phyloP scores from a whole-genome alignment of 176 grass and related monocot genomes.

The Paspalum notatum region DNA sequence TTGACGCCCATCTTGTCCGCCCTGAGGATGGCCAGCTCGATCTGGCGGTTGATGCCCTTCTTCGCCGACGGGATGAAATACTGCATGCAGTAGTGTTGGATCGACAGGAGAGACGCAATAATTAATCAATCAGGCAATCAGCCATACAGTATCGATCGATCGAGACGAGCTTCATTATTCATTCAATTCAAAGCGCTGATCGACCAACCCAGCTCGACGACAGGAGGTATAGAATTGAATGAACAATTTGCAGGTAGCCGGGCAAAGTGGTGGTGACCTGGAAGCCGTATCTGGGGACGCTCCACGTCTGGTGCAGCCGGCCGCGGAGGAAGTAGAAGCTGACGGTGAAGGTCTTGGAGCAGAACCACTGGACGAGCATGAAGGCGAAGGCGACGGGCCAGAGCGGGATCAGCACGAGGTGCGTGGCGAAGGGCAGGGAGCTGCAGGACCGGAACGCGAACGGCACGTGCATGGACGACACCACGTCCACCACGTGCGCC shows the following conservation, averaged over 20 bases:
- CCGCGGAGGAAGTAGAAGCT: conserved; percentile 73
- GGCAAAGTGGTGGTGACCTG: conserved; percentile 56
- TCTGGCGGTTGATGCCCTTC: conserved; percentile 82
- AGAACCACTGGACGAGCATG: conserved; percentile 71
- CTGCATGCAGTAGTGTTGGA: conserved; percentile 14
- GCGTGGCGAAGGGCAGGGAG: conserved; percentile 52
- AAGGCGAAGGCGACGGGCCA: conserved; percentile 57
- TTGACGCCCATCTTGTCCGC: conserved; percentile 89
- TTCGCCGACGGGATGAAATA: conserved; percentile 82
- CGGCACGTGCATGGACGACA: conserved; percentile 76
- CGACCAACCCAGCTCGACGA: too few relatives aligned
- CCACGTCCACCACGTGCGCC: conserved; percentile 76
- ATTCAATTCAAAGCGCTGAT: too few relatives aligned
- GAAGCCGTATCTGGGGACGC: conserved; percentile 82
- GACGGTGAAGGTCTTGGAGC: conserved; percentile 88
- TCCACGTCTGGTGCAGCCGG: conserved; percentile 73
- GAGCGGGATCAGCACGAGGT: conserved; percentile 51
- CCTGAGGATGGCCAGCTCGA: conserved; percentile 84
- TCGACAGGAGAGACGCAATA: neutral
- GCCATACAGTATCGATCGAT: neutral
- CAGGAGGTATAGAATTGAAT: too few relatives aligned
- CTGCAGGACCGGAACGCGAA: conserved; percentile 73
- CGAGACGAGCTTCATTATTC: too few relatives aligned
- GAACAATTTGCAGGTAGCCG: neutral
- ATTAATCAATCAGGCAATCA: neutral